These are phyloP conservation scores for Aspergillus sp. DNA, from an alignment of 2,329 filamentous ascomycete genomes.

Conservation along the genomic window DNA sequence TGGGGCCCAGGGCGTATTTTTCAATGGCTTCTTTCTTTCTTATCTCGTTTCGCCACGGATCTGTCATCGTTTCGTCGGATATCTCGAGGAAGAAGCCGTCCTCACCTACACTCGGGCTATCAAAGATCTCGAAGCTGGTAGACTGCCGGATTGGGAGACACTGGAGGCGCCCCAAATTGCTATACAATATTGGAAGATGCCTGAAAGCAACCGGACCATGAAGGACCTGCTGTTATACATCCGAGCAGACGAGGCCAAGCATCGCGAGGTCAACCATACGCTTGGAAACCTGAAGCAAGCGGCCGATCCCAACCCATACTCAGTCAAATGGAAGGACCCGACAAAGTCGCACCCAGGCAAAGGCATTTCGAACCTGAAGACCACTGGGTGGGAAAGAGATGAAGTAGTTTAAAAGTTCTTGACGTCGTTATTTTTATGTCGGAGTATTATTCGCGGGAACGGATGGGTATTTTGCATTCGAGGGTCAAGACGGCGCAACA, in stretches of 20 bases:
- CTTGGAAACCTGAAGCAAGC: constrained; percentile 82
- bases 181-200: constrained; percentile 91
- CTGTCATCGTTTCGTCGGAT: constrained; percentile 93
- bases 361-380: constrained; percentile 62
- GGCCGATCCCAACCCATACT: constrained; percentile 89
- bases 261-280: constrained; percentile 95
- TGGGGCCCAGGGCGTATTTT: constrained; percentile 91
- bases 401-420: constrained; percentile 65
- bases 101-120: constrained; percentile 92
- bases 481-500: background rate
- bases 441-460: background rate
- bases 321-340: constrained; percentile 74
- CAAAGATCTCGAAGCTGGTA: constrained; percentile 80
- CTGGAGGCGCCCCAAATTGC: constrained; percentile 86
- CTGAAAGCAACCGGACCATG: constrained; percentile 79
- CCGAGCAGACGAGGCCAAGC: constrained; percentile 83
- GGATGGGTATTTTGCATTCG: background rate
- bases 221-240: constrained; percentile 84
- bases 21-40: constrained; percentile 86
- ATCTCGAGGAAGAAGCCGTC: constrained; percentile 95
- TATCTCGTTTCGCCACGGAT: constrained; percentile 86
- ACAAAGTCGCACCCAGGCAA: constrained; percentile 68
- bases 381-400: constrained; percentile 76
- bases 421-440: background rate
- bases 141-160: constrained; percentile 76